Percentiles rank a stretch among this genome's conserved stretches.
Evolutionary conservation across 2,329 filamentous ascomycete genomes (phyloP).

Genomic region (Metarhizium sp.): DNA sequence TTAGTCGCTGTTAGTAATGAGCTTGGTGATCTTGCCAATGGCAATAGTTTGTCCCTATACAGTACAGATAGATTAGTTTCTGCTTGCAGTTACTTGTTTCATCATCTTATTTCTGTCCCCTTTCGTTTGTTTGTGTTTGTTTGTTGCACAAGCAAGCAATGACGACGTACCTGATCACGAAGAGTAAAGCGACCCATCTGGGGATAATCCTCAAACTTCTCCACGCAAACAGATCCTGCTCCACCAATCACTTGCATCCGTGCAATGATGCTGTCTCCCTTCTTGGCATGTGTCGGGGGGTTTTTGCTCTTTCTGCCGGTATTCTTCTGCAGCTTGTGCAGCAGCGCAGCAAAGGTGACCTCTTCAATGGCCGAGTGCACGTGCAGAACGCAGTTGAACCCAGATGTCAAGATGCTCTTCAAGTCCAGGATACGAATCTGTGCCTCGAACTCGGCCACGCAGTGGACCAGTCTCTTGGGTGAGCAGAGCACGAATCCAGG

Average conservation of each 20-base stretch:
- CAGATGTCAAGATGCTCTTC: slow-evolving; percentile 86
- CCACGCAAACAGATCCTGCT: slow-evolving; percentile 81
- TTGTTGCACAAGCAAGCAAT: background rate
- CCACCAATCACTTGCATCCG: slow-evolving; percentile 79
- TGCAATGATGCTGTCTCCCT: slow-evolving; percentile 77
- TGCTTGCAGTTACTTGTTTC: background rate
- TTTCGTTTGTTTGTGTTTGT: background rate
- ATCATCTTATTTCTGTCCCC: background rate
- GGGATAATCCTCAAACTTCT: slow-evolving; percentile 91
- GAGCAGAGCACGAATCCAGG: slow-evolving; percentile 96
- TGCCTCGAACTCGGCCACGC: slow-evolving; percentile 81
- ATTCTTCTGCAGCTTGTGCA: slow-evolving; percentile 94
- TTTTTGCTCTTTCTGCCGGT: slow-evolving; percentile 90
- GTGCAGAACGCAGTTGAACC: slow-evolving; percentile 96
- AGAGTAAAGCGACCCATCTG: slow-evolving; percentile 89
- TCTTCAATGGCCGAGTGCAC: slow-evolving; percentile 97
- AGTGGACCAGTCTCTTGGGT: slow-evolving; percentile 86
- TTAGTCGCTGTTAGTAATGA: slow-evolving; percentile 37
- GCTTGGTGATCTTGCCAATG: slow-evolving; percentile 97
- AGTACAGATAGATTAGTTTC: background rate
- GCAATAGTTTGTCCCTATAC: slow-evolving; percentile 95
- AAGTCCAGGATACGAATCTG: slow-evolving; percentile 93
- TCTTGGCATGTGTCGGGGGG: slow-evolving; percentile 83
- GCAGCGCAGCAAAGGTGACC: slow-evolving; percentile 76
- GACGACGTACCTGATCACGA: slow-evolving; percentile 63